phyloP scores from a whole-genome alignment of 805 yeast species.

The Ogataea dorogensis region DNA sequence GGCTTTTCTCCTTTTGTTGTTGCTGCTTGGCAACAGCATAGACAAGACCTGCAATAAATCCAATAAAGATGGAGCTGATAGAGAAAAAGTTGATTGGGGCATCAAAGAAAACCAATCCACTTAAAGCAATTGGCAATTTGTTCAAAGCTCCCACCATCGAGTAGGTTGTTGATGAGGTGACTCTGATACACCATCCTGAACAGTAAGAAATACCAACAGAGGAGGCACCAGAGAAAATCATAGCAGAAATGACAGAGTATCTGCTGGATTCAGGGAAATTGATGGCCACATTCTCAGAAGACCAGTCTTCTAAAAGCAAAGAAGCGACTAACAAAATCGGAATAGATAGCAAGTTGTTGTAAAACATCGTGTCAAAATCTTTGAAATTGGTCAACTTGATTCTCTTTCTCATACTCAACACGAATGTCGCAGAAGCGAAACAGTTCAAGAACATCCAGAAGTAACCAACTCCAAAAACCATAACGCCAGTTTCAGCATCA shows the following conservation, averaged over 20 bases:
- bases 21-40: slow-evolving; percentile 94
- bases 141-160: slow-evolving; percentile 99
- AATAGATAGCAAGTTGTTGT: slow-evolving; percentile 90
- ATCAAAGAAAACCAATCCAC: slow-evolving; percentile 92
- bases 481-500: slow-evolving; percentile 37
- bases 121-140: slow-evolving; percentile 94
- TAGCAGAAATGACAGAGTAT: slow-evolving; percentile 67
- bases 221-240: slow-evolving; percentile 90
- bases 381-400: slow-evolving; percentile 95
- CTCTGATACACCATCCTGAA: slow-evolving; percentile 99
- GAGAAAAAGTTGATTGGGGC: slow-evolving; percentile 93
- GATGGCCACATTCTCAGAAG: slow-evolving; percentile 63
- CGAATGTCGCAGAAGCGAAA: slow-evolving; percentile 90
- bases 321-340: slow-evolving; percentile 83
- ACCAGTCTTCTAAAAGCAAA: slow-evolving; percentile 88
- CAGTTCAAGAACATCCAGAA: slow-evolving; percentile 97
- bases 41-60: slow-evolving; percentile 93
- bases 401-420: slow-evolving; percentile 94
- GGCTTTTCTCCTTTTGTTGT: slow-evolving; percentile 55
- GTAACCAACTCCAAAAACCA: slow-evolving; percentile 69
- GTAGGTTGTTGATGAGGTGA: slow-evolving; percentile 96
- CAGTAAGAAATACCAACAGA: slow-evolving; percentile 98
- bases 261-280: slow-evolving; percentile 80
- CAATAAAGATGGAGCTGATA: slow-evolving; percentile 82
- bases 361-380: slow-evolving; percentile 97